Conservation (phyloP, 2,329 filamentous ascomycete genomes). For the Delphinella strobiligena region DNA sequence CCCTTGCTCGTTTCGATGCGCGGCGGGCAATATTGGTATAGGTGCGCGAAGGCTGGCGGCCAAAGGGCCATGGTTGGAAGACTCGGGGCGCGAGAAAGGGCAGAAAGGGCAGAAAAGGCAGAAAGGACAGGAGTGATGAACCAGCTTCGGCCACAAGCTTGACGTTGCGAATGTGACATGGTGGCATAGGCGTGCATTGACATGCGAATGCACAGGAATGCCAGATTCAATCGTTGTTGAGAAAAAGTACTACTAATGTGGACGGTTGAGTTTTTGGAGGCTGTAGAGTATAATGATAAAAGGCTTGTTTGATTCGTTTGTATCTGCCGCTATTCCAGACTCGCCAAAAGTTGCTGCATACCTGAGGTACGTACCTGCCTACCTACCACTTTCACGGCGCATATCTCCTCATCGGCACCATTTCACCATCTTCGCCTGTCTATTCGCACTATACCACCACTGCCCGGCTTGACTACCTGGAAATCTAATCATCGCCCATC, state of each 20-base stretch:
- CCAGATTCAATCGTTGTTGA: not conserved
- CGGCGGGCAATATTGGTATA: slow-evolving; percentile 4
- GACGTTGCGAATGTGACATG: slow-evolving; percentile 15
- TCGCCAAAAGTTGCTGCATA: not conserved
- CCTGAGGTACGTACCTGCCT: no score
- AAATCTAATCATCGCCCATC: no score
- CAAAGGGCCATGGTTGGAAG: slow-evolving; percentile 15
- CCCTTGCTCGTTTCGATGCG: not conserved
- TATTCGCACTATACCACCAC: no score
- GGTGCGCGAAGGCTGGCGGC: not conserved
- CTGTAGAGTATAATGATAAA: not conserved
- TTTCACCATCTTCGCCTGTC: not conserved
- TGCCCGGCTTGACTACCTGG: no score
- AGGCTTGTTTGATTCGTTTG: not conserved
- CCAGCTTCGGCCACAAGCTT: slow-evolving; percentile 12
- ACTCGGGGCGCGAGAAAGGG: slow-evolving; percentile 27
- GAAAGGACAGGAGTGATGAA: slow-evolving; percentile 24
- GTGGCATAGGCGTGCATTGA: slow-evolving; percentile 25
- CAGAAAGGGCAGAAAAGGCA: slow-evolving; percentile 23
- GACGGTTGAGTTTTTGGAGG: no score
- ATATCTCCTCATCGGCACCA: no score
- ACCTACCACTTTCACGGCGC: no score
- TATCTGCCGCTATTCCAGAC: not conserved
- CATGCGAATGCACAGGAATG: not conserved
- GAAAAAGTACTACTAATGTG: no score